Evolutionary conservation across 2,329 filamentous ascomycete genomes (phyloP).

Genomic region (Tolypocladium sp.): DNA sequence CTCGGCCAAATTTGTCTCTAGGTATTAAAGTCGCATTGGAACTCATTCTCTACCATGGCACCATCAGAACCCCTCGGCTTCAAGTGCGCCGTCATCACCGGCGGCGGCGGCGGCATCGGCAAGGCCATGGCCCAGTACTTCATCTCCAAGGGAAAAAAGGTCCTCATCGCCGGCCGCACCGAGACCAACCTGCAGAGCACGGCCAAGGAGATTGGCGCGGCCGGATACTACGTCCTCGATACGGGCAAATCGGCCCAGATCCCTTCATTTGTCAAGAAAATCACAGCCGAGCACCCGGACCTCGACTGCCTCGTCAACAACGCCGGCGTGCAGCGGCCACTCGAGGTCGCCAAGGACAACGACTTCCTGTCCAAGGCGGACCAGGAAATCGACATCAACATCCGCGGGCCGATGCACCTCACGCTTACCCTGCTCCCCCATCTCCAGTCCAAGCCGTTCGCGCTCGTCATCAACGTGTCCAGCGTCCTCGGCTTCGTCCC

Average conservation of each 20-base stretch:
- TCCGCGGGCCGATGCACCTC: constrained; percentile 49
- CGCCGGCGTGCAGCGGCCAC: constrained; percentile 45
- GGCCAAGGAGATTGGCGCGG: constrained; percentile 31
- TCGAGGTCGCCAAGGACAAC: constrained; percentile 30
- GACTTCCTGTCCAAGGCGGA: constrained; percentile 42
- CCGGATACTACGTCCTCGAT: constrained; percentile 43
- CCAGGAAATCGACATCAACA: constrained; percentile 49
- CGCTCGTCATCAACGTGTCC: constrained; percentile 44
- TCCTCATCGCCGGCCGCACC: constrained; percentile 44
- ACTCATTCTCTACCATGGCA: background rate
- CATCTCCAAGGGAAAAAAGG: constrained; percentile 35
- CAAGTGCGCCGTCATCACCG: constrained; percentile 37
- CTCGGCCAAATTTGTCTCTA: too few species aligned
- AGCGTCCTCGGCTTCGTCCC: constrained; percentile 44
- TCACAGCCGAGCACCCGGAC: constrained; percentile 35
- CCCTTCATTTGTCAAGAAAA: constrained; percentile 30
- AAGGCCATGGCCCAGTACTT: constrained; percentile 37
- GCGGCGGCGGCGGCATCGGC: constrained; percentile 43
- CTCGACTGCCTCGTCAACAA: constrained; percentile 53
- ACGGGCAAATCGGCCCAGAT: constrained; percentile 35
- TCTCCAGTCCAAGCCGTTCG: constrained; percentile 29
- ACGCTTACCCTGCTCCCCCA: constrained; percentile 38
- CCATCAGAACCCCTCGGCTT: constrained; percentile 17
- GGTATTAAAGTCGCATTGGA: background rate
- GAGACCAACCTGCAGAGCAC: constrained; percentile 40